These are phyloP conservation scores for Neonectria faginata DNA, from an alignment of 2,329 filamentous ascomycete genomes.

Conservation along the genomic window DNA sequence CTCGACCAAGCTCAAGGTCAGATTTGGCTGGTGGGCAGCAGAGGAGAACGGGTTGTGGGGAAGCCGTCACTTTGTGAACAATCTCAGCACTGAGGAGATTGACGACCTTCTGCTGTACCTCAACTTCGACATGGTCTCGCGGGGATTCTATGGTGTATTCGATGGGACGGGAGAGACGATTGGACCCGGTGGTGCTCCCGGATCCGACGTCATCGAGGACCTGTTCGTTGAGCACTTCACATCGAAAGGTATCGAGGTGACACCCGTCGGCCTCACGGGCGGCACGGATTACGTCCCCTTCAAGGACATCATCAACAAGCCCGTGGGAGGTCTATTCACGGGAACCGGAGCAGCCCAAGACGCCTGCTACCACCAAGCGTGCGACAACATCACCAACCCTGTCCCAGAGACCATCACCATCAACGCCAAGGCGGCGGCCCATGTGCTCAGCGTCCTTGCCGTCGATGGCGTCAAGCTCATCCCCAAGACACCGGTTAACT, in stretches of 20 bases:
- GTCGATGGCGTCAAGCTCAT: constrained; percentile 40
- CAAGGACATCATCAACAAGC: constrained; percentile 63
- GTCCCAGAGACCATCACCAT: constrained; percentile 50
- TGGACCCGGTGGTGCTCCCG: constrained; percentile 51
- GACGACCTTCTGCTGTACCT: constrained; percentile 53
- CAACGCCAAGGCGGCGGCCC: constrained; percentile 58
- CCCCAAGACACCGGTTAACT: constrained; percentile 39
- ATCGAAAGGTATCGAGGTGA: constrained; percentile 48
- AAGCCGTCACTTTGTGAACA: constrained; percentile 52
- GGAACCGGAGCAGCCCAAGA: constrained; percentile 52
- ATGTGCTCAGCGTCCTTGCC: constrained; percentile 51
- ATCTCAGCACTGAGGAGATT: constrained; percentile 48
- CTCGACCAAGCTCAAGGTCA: constrained; percentile 52
- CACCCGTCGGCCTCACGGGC: constrained; percentile 50
- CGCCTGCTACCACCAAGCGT: constrained; percentile 51
- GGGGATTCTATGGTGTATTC: constrained; percentile 52
- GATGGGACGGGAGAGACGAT: constrained; percentile 51
- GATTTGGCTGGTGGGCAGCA: constrained; percentile 60
- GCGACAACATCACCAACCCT: constrained; percentile 55
- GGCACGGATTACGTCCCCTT: constrained; percentile 73
- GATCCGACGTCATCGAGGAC: constrained; percentile 49
- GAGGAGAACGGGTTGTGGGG: constrained; percentile 57
- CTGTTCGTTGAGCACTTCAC: constrained; percentile 51
- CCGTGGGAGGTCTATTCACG: constrained; percentile 68
- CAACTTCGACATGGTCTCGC: constrained; percentile 57